A percentile compares a stretch with the other conserved stretches of the same genome.
phyloP scores from a whole-genome alignment of 257 asterid species.

The Handroanthus guayacan region DNA sequence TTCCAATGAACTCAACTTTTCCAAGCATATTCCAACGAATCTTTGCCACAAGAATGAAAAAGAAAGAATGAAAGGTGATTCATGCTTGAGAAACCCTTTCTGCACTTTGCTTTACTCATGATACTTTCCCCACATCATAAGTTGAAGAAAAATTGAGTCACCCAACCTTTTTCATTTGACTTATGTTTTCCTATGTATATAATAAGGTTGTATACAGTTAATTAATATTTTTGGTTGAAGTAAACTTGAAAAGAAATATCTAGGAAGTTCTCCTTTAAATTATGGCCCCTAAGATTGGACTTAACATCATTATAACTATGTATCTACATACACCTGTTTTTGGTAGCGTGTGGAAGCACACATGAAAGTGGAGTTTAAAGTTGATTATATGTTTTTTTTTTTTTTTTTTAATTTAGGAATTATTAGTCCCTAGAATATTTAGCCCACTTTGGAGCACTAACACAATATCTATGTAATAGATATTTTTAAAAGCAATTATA shows the following conservation, averaged over 20 bases:
- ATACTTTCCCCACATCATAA: not conserved
- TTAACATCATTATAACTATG: not conserved
- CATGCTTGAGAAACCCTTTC: not conserved
- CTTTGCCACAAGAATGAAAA: too few relatives aligned
- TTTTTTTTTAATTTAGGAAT: too few relatives aligned
- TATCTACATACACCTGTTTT: not conserved
- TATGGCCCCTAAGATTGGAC: conserved; percentile 17
- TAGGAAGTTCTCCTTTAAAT: not conserved
- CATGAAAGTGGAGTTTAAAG: too few relatives aligned
- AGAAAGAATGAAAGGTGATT: not conserved
- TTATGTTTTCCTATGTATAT: not conserved
- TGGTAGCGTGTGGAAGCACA: too few relatives aligned
- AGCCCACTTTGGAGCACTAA: too few relatives aligned
- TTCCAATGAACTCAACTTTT: too few relatives aligned
- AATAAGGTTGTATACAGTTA: not conserved
- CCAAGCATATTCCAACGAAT: not conserved
- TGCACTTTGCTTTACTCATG: not conserved
- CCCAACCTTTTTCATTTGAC: not conserved
- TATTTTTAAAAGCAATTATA: too few relatives aligned
- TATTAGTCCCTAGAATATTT: too few relatives aligned
- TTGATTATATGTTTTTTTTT: too few relatives aligned
- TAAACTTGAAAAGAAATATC: not conserved
- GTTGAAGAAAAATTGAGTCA: not conserved
- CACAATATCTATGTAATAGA: too few relatives aligned
- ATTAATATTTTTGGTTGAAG: not conserved